phyloP scores from a whole-genome alignment of 768 basidiomycete genomes.

The Kwoniella pini region DNA sequence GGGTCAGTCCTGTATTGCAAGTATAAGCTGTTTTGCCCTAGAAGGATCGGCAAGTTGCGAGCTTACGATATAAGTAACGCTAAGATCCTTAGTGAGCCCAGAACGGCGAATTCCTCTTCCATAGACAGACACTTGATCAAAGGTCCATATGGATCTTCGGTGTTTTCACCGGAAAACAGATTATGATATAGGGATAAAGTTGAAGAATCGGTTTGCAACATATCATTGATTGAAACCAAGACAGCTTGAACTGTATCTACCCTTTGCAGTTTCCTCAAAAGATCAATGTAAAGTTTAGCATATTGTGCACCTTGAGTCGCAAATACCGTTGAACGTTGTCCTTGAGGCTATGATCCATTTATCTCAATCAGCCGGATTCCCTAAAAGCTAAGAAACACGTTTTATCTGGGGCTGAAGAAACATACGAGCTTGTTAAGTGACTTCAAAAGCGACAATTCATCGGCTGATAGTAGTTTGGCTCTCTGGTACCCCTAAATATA shows the following conservation, averaged over 20 bases:
- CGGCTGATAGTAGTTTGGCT: conserved; percentile 80
- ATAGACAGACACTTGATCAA: conserved; percentile 69
- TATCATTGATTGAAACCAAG: conserved; percentile 78
- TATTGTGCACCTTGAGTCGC: conserved; percentile 80
- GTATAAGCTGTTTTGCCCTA: background rate
- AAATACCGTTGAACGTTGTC: conserved; percentile 65
- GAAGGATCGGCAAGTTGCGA: too few species aligned
- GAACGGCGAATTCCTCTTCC: conserved; percentile 91
- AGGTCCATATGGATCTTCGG: conserved; percentile 33
- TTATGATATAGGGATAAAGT: conserved; percentile 50
- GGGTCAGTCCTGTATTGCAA: conserved; percentile 44
- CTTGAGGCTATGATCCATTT: conserved; percentile 30
- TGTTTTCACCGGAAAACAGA: conserved; percentile 29
- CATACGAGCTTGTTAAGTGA: conserved; percentile 73
- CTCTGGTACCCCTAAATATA: conserved; percentile 81
- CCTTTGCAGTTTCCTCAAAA: conserved; percentile 83
- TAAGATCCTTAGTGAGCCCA: conserved; percentile 83
- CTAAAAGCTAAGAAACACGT: background rate
- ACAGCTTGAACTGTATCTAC: conserved; percentile 73
- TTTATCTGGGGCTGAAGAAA: too few species aligned
- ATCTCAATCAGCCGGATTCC: background rate
- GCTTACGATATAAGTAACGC: conserved; percentile 77
- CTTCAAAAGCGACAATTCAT: conserved; percentile 85
- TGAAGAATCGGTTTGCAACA: conserved; percentile 55
- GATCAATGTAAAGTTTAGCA: conserved; percentile 81